Evolutionary conservation across 2,329 filamentous ascomycete species (phyloP).

Genomic region (Albophoma yamanashiensis): DNA sequence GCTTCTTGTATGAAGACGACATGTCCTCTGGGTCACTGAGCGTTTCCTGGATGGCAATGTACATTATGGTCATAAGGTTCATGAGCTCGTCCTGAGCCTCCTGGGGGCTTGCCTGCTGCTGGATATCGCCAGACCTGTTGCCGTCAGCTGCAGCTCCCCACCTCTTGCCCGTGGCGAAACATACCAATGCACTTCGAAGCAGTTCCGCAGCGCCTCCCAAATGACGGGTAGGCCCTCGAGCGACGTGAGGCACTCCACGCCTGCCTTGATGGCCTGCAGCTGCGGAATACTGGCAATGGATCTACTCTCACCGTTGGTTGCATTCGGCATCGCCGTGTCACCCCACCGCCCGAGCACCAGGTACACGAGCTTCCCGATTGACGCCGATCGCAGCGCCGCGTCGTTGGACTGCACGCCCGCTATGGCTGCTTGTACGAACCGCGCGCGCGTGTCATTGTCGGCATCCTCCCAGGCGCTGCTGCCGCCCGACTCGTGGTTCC

Average conservation of each 20-base stretch:
- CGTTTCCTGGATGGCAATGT: conserved; percentile 46
- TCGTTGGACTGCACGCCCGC: conserved; percentile 31
- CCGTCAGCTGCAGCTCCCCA: conserved; percentile 16
- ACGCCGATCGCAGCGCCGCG: conserved; percentile 36
- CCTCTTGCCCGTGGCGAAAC: conserved; percentile 6
- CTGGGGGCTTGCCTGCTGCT: conserved; percentile 32
- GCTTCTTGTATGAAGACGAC: conserved; percentile 32
- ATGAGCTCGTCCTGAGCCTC: conserved; percentile 49
- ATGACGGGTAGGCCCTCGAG: conserved; percentile 38
- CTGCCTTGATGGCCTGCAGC: conserved; percentile 47
- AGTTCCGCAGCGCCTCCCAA: conserved; percentile 37
- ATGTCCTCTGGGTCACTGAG: conserved; percentile 41
- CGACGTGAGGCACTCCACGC: conserved; percentile 39
- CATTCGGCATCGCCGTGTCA: conserved; percentile 47
- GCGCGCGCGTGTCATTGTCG: conserved; percentile 39
- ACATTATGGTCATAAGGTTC: conserved; percentile 54
- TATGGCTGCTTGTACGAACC: conserved; percentile 48
- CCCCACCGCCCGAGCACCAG: conserved; percentile 61
- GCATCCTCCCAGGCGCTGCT: conserved; percentile 53
- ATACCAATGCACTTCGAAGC: conserved; percentile 44
- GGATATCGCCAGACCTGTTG: conserved; percentile 34
- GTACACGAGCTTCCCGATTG: conserved; percentile 48
- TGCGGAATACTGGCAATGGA: conserved; percentile 45
- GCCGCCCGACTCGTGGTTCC: conserved; percentile 41
- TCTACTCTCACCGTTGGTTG: conserved; percentile 27